Evolutionary conservation across 805 yeast species (phyloP), one percentile per base, ranked within the genome.

Genomic region (Isabelozyma rhagii): DNA sequence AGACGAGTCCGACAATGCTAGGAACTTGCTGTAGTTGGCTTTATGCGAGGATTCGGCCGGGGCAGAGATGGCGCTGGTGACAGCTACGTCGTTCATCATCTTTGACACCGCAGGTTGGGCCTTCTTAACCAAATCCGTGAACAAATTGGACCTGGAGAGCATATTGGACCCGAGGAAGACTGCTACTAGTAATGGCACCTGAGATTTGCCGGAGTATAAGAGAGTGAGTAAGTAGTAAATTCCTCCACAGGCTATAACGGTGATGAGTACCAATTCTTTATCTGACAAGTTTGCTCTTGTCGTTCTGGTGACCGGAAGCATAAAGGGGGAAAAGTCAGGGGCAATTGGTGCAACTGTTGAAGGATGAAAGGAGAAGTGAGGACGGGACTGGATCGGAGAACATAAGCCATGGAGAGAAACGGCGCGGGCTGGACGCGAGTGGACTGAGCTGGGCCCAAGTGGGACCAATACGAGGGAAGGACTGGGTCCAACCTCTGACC

Each of bases 121-220:
- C n/a, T 27, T 10, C 8, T 17, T 25, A 5, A 21, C 40, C n/a
- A 14, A 38, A 10, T 13, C 11, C 5, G 21, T 38, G 47, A 25
- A 27, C 39, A 38, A 17, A 5, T 11, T 10, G 38, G 44, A 25
- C 8, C 45, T n/a, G n/a, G 73, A 57, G 10, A 68, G 31, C 72
- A 71, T 70, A 54, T 67, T 71, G 46, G 65, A 47, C 14, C 59
- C 59, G n/a, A 70, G 46, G 47, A 66, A 70, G 11, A 70, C 69
- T 17, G 56, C 53, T 6, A 60, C 61, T 38, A 69, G 50, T 6
- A 64, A 36, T 0, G 73, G 74, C 10, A 66, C 53, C 41, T 51
- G 63, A 6, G 70, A 62, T 15, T 53, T 52, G n/a, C 50, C 46
- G 5, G 43, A 17, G 38, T 57, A 51, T 8, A 63, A 10, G 14